Conservation (phyloP, 768 basidiomycete species). For the Fistulinella prunicolor region DNA sequence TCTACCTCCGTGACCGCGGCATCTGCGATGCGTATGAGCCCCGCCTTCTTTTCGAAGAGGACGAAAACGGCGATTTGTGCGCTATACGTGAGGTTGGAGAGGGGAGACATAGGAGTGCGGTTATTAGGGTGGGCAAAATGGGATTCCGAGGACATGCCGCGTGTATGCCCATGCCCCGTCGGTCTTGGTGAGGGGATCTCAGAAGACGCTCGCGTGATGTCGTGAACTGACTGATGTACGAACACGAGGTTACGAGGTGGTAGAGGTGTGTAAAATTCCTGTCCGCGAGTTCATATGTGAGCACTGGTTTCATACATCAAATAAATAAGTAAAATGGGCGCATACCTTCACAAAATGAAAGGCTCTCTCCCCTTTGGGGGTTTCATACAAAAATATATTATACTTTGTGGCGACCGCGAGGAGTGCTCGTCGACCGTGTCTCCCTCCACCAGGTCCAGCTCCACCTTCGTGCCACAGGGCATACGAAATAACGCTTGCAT, state of each 20-base stretch:
- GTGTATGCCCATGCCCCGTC: conserved; percentile 36
- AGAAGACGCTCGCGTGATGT: conserved; percentile 42
- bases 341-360: conserved; percentile 75
- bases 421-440: conserved; percentile 45
- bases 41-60: conserved; percentile 84
- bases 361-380: conserved; percentile 77
- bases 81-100: conserved; percentile 49
- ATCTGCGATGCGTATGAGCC: conserved; percentile 77
- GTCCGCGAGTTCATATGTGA: conserved; percentile 3
- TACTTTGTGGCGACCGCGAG: conserved; percentile 76
- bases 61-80: conserved; percentile 78
- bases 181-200: conserved; percentile 35
- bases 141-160: conserved; percentile 42
- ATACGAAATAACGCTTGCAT: conserved; percentile 59
- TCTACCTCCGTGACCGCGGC: conserved; percentile 79
- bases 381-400: conserved; percentile 74
- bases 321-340: not conserved
- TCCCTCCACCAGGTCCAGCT: conserved; percentile 42
- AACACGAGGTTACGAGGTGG: conserved; percentile 66
- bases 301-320: no score
- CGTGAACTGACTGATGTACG: conserved; percentile 64
- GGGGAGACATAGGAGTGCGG: conserved; percentile 29
- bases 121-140: conserved; percentile 28
- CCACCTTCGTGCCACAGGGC: conserved; percentile 64
- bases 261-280: conserved; percentile 85